Conservation (phyloP, 257 asterid genomes). For the Penstemon davidsonii region DNA sequence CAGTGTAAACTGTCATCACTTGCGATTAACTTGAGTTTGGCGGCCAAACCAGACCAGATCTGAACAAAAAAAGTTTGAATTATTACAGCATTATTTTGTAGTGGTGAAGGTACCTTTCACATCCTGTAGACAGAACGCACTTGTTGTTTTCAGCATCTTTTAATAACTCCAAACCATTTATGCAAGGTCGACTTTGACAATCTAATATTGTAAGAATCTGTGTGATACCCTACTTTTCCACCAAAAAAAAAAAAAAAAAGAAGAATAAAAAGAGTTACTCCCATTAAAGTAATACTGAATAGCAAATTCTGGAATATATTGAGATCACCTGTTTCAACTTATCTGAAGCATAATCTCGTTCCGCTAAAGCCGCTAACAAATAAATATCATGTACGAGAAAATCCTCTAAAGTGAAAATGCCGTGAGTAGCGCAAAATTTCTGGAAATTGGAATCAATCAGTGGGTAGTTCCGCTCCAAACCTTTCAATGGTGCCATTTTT, state of each 20-base stretch:
- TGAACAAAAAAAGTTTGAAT: no score
- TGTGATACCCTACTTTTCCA: conserved; percentile 53
- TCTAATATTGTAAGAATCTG: conserved; percentile 61
- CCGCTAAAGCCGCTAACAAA: conserved; percentile 51
- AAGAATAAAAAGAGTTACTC: no score
- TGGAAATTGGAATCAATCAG: conserved; percentile 60
- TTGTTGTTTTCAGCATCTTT: conserved; percentile 57
- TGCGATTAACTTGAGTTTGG: no score
- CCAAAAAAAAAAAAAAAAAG: neutral
- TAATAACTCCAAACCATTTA: conserved; percentile 67
- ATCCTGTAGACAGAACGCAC: conserved; percentile 60
- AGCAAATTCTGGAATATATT: neutral
- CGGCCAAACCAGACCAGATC: no score
- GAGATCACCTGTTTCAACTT: conserved; percentile 54
- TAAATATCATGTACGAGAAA: conserved; percentile 65
- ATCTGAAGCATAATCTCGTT: conserved; percentile 41
- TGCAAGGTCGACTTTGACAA: conserved; percentile 52
- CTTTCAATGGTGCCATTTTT: conserved; percentile 61
- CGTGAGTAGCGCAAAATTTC: conserved; percentile 66
- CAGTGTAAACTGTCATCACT: no score
- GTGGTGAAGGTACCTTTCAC: conserved; percentile 47
- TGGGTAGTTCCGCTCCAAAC: conserved; percentile 57
- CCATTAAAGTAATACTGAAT: neutral
- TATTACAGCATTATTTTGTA: neutral
- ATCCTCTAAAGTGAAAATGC: conserved; percentile 72